Conservation (phyloP, 768 basidiomycete species). For the Pulveroboletus ravenelii region DNA sequence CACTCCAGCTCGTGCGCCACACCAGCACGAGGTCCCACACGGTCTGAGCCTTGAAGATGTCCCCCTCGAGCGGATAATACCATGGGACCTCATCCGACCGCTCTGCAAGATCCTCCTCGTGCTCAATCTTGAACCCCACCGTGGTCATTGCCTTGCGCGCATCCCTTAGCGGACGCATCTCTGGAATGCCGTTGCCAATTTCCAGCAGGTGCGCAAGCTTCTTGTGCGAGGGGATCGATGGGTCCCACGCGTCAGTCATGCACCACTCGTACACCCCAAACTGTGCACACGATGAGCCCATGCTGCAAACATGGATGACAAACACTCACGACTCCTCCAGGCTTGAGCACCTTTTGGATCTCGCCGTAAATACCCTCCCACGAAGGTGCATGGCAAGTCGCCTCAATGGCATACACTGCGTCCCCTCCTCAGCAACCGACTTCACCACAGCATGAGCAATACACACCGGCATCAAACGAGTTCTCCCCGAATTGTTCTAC, state of each 20-base stretch:
- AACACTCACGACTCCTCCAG: slow-evolving; percentile 81
- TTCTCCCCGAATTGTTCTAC: slow-evolving; percentile 87
- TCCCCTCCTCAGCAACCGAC: slow-evolving; percentile 4
- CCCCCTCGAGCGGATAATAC: slow-evolving; percentile 98
- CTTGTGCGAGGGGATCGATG: slow-evolving; percentile 82
- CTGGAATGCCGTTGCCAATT: slow-evolving; percentile 94
- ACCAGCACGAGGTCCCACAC: slow-evolving; percentile 86
- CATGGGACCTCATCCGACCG: slow-evolving; percentile 74
- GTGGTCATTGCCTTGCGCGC: slow-evolving; percentile 72
- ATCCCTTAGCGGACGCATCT: slow-evolving; percentile 77
- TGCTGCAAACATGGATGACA: not conserved
- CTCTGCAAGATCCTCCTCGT: slow-evolving; percentile 93
- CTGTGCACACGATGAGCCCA: slow-evolving; percentile 34
- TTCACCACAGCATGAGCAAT: not conserved
- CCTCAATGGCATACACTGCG: slow-evolving; percentile 93
- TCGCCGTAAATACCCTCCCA: slow-evolving; percentile 96
- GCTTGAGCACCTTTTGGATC: slow-evolving; percentile 91
- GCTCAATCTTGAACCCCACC: slow-evolving; percentile 84
- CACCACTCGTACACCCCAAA: slow-evolving; percentile 99
- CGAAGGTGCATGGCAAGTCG: slow-evolving; percentile 92
- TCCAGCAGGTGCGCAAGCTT: slow-evolving; percentile 88
- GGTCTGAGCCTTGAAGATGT: slow-evolving; percentile 89
- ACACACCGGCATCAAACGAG: slow-evolving; percentile 88
- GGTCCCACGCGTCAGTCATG: slow-evolving; percentile 95
- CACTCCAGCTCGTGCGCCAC: slow-evolving; percentile 87